Base-by-base conservation (phyloP, 108 stramenopile genomes). In the Bacterosira constricta region DNA sequence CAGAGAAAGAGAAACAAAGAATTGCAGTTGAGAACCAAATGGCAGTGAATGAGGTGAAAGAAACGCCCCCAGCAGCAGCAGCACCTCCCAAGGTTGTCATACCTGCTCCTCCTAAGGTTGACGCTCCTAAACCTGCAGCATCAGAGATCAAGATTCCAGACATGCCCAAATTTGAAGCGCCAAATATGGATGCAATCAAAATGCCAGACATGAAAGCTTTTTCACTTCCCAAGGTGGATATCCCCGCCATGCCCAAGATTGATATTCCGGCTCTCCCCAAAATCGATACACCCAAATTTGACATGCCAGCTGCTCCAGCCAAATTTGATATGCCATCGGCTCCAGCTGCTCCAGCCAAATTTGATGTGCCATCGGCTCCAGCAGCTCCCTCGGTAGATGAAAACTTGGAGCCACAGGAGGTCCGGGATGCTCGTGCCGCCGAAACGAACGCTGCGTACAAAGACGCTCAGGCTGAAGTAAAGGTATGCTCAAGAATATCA, bases 341-440 rank as follows among this genome's bases (percentile, higher is more conserved):
- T 1, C 51, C 76, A 11, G 55, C 50, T 30, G 60, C 55, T 20
- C 7, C 42, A 35, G 29, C 47, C 26, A 56, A 56, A 23, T 72
- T 83, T 31, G 66, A 70, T 46, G 55, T 77, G 39, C 88, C 85
- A 32, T 79, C 77, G 31, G 55, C 56, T 1, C 51, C 76, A 11
- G 55, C 50, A n/a, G 7, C 30, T 27, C 49, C 74, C 11, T 46
- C 56, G 20, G 66, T 69, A 42, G 65, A 71, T 47, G 77, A 60
- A 7, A 60, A 73, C 23, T 17, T 42, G 10, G 91, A 90, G 26
- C 60, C 85, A 18, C 92, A 90, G 72, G 92, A 93, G 70, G 82
- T 83, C 25, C 85, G 92, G 6, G 90, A 93, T 78, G 83, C 79
- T 64, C 73, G 65, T 45, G 92, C 92, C n/a, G 67, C 75, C 39